Base-by-base conservation (phyloP, 176 grass and related monocot genomes). In the Oryza officinalis region DNA sequence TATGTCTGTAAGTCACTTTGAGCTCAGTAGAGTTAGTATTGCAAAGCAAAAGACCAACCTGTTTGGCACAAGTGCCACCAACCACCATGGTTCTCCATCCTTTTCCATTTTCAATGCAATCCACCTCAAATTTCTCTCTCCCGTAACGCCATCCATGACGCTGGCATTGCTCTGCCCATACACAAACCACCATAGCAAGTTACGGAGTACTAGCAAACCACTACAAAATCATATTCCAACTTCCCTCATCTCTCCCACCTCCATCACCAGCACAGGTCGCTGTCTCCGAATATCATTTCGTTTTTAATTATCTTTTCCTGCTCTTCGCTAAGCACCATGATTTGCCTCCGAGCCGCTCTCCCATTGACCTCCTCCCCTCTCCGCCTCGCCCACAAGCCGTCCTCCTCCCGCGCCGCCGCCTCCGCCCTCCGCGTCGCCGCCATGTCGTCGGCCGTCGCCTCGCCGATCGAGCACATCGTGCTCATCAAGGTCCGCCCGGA, bases 401-500 rank as follows among this genome's bases (percentile, higher is more conserved):
- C 74, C 45, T 63, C 71, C 4, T 35, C 20, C 8, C 73, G 33
- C 35, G 35, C 35, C 35, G 35, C 32, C 68, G 61, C 27, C 27
- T 78, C 77, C 71, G 12, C 72, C 23, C 23, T 57, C 67, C 72
- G 41, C 68, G 60, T n/a, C 27, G 81, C 35, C 78, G 76, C 80
- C 60, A 83, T 80, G 67, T 75, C 82, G 22, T 77, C 83, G 9
- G 40, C 86, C 13, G 33, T 76, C 17, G 43, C 80, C 6, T 45
- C 75, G 10, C 83, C 91, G 27, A 44, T 99, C 72, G 93, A 99
- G 92, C 96, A 98, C 79, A 74, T 95, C 54, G 95, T 98, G 81
- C 96, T 98, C 91, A 74, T 98, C 96, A 95, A 95, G 91, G 70
- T 88, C 45, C 87, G 91, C 44, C 83, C 92, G 30, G 83, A 84